Base-by-base conservation (phyloP, 495 filamentous ascomycete genomes). In the Parathielavia appendiculata region DNA sequence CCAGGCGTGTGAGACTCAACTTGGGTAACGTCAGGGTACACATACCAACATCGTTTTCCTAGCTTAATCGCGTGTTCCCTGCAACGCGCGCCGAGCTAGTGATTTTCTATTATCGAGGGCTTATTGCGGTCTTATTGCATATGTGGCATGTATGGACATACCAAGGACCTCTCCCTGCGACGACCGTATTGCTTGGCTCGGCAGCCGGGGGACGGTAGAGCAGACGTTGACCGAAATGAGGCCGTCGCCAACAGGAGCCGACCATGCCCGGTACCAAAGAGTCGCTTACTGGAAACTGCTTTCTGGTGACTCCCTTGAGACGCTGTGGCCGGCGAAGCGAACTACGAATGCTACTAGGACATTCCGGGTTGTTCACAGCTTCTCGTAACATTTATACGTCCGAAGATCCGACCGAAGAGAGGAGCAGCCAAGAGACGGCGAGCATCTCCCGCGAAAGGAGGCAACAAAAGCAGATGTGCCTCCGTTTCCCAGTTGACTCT, bases 171-270 rank as follows among this genome's bases (percentile, higher is more conserved):
- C 14, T 17, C 16, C 32, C 7, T 34, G 12, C 20, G 32, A 49
- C 13, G 23, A 32, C 13, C 34, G 5, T n/a, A 52, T 23, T 40
- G 35, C 6, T 40, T 52, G 23, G 40, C 26, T 19, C 34, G 10
- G 13, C 13, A 35, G 22, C 49, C 44, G 30, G 44, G 44, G 52
- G 36, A 54, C 58, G 53, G 44, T 56, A 38, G 38, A 35, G 7
- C 13, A 40, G 51, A 36, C 58, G 26, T 43, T 36, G 51, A 13
- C 59, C 59, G 53, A 61, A 44, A 57, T 61, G 59, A 61, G 53
- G 59, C 52, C 52, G 59, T 46, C 32, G 38, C 35, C 45, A 26
- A 30, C 47, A 19, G 30, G 47, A 41, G 47, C 59, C 51, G 56
- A 60, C 52, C 51, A 56, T 12, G 14, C 14, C 19, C 46, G 26